Evolutionary conservation across 805 yeast genomes (phyloP).

Genomic region (Grigorovia humatica): DNA sequence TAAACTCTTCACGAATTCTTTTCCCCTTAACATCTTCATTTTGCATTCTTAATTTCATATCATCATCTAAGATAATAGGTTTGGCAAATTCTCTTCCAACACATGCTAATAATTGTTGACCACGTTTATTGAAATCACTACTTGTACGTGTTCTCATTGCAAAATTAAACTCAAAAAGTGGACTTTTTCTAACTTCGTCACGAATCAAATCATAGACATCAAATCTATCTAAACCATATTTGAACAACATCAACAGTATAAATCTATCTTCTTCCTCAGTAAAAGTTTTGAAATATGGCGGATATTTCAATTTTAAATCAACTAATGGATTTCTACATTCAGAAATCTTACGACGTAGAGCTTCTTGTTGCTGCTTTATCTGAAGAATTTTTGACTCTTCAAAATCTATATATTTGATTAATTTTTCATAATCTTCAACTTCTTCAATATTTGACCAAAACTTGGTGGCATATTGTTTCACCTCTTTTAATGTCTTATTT

Average conservation of each 20-base stretch:
- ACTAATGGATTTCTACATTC: conserved; percentile 67
- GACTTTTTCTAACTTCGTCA: conserved; percentile 61
- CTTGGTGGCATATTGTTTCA: conserved; percentile 59
- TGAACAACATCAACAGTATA: conserved; percentile 65
- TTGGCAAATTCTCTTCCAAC: conserved; percentile 60
- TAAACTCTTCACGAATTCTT: conserved; percentile 16
- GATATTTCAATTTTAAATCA: conserved; percentile 60
- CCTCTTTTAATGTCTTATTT: conserved; percentile 72
- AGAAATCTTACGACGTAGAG: conserved; percentile 64
- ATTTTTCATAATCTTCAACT: conserved; percentile 84
- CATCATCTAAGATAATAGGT: conserved; percentile 18
- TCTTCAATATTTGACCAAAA: conserved; percentile 75
- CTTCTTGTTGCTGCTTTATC: conserved; percentile 61
- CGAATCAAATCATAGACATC: conserved; percentile 72
- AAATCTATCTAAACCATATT: conserved; percentile 69
- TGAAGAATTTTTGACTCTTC: conserved; percentile 79
- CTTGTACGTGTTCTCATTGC: conserved; percentile 73
- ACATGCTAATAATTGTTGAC: conserved; percentile 65
- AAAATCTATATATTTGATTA: conserved; percentile 65
- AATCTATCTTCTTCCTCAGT: conserved; percentile 89
- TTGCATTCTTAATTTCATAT: conserved; percentile 16
- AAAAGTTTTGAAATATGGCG: conserved; percentile 64
- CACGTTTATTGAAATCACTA: conserved; percentile 70
- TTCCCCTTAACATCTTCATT: conserved; percentile 24
- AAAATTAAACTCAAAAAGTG: conserved; percentile 79